phyloP scores from a whole-genome alignment of 805 yeast genomes.

The Jamesozyma spencerorum region DNA sequence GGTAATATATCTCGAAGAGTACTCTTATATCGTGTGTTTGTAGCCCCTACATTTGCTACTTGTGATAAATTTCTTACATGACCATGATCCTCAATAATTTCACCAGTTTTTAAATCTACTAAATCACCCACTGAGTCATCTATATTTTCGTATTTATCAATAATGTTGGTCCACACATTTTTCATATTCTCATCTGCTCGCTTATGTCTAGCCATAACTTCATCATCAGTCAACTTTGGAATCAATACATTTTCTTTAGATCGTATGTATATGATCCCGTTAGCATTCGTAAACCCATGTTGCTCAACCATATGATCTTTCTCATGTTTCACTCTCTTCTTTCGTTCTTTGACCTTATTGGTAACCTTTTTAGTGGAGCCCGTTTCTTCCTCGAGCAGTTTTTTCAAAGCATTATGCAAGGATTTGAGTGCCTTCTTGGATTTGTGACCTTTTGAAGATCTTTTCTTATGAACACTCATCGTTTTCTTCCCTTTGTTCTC shows the following conservation, averaged over 20 bases:
- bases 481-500: too few relatives aligned
- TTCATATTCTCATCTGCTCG: conserved; percentile 30
- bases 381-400: not conserved
- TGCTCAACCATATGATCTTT: not conserved
- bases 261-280: conserved; percentile 22
- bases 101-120: conserved; percentile 56
- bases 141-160: conserved; percentile 44
- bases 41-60: conserved; percentile 9
- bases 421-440: not conserved
- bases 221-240: conserved; percentile 28
- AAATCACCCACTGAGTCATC: conserved; percentile 47
- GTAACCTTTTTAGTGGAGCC: not conserved
- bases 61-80: conserved; percentile 44
- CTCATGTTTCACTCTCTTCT: not conserved
- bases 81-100: conserved; percentile 57
- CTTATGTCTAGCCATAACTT: conserved; percentile 28
- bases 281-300: not conserved
- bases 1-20: conserved; percentile 17
- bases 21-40: conserved; percentile 17
- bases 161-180: conserved; percentile 42
- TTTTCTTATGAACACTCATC: not conserved
- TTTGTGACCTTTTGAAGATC: not conserved
- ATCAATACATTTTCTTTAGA: conserved; percentile 27
- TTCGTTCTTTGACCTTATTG: too few relatives aligned
- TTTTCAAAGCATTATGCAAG: not conserved